A percentile compares a stretch with the other conserved stretches of the same genome.
Evolutionary conservation across 768 basidiomycete species (phyloP).

Genomic region (Fistulinella prunicolor): DNA sequence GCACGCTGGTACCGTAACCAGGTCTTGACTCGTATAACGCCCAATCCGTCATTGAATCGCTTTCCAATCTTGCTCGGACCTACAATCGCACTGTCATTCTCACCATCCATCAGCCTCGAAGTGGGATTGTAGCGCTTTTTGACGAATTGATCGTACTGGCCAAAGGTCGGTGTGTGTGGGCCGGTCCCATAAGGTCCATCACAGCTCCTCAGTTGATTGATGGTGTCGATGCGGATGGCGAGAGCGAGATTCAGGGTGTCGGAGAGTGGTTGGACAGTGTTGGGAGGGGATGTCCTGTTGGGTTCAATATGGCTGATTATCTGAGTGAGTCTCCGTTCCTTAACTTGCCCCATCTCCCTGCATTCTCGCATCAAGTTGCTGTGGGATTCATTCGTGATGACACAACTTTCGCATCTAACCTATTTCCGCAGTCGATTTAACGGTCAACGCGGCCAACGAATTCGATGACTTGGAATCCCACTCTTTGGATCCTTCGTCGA

Average conservation of each 20-base stretch:
- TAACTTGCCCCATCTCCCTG: no score
- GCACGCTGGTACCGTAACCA: slow-evolving; percentile 24
- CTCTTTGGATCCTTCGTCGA: slow-evolving; percentile 32
- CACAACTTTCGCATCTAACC: slow-evolving; percentile 1
- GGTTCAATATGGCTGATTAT: slow-evolving; percentile 97
- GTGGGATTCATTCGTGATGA: neutral
- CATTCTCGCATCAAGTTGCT: neutral
- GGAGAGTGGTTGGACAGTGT: slow-evolving; percentile 71
- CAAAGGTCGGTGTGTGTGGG: slow-evolving; percentile 56
- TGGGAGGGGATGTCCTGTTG: slow-evolving; percentile 82
- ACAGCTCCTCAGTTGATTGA: slow-evolving; percentile 4
- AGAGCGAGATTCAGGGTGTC: slow-evolving; percentile 24
- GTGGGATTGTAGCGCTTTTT: slow-evolving; percentile 95
- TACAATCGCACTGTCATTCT: slow-evolving; percentile 96
- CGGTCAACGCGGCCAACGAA: slow-evolving; percentile 53
- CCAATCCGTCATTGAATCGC: slow-evolving; percentile 86
- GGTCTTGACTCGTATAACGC: slow-evolving; percentile 96
- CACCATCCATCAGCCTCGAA: slow-evolving; percentile 97
- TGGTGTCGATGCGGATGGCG: slow-evolving; percentile 7
- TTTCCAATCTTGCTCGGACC: slow-evolving; percentile 79
- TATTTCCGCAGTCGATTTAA: slow-evolving; percentile 58
- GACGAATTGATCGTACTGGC: slow-evolving; percentile 89
- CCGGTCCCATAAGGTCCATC: slow-evolving; percentile 27
- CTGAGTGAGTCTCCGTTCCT: slow-evolving; percentile 62
- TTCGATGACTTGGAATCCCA: slow-evolving; percentile 31